Percentiles rank a stretch among this genome's conserved stretches.
Conservation (phyloP, 2,329 filamentous ascomycete genomes). For the Huntiella bhutanensis region DNA sequence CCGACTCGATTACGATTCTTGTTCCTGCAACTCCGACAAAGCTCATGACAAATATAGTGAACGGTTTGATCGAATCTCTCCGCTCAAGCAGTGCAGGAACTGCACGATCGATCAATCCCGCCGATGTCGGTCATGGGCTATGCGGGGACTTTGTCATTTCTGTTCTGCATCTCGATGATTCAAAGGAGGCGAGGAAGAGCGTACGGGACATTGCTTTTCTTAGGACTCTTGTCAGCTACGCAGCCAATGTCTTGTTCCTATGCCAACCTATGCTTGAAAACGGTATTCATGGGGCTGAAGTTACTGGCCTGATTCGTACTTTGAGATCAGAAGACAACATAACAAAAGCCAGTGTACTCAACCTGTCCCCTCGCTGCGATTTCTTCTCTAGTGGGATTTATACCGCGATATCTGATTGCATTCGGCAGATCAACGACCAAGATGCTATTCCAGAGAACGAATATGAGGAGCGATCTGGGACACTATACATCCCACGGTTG, state of each 20-base stretch:
- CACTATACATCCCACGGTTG: conserved; percentile 27
- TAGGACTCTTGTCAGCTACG: conserved; percentile 20
- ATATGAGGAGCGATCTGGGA: conserved; percentile 22
- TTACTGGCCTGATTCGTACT: conserved; percentile 28
- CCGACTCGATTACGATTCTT: conserved; percentile 2
- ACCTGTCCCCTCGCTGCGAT: background rate
- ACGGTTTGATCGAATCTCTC: no score
- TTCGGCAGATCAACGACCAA: background rate
- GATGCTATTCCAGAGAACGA: conserved; percentile 16
- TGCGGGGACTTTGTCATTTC: conserved; percentile 2
- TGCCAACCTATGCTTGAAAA: conserved; percentile 20
- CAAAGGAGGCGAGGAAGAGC: background rate
- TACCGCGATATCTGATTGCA: conserved; percentile 2
- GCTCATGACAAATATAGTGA: background rate
- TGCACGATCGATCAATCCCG: no score
- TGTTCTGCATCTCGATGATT: conserved; percentile 2
- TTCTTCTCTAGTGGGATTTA: background rate
- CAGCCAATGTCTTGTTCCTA: conserved; percentile 28
- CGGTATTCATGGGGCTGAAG: conserved; percentile 21
- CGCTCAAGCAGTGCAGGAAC: no score
- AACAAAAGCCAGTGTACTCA: background rate
- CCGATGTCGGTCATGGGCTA: background rate
- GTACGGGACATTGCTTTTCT: conserved; percentile 22
- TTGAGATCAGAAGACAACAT: conserved; percentile 29
- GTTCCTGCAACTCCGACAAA: background rate